These are phyloP conservation scores for Aspergillus calidoustus DNA, from an alignment of 2,329 filamentous ascomycete genomes.

Conservation along the genomic window DNA sequence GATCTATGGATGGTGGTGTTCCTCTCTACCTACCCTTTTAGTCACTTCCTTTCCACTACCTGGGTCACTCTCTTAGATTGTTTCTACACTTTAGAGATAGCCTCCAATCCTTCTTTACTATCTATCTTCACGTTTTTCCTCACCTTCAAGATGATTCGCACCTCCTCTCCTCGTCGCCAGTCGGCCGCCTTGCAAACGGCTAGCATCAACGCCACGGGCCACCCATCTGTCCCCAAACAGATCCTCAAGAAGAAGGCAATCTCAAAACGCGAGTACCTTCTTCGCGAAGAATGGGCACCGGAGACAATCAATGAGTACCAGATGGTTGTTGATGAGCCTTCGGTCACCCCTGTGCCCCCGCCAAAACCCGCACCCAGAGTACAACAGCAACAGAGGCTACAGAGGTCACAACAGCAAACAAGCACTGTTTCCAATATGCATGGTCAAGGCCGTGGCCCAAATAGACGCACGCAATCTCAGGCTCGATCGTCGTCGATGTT, in stretches of 20 bases:
- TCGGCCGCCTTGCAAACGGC: neutral
- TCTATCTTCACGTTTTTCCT: neutral
- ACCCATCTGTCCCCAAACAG: conserved; percentile 8
- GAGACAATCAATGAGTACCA: conserved; percentile 16
- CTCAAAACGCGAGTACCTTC: conserved; percentile 17
- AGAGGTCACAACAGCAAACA: neutral
- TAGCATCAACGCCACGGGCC: conserved; percentile 10
- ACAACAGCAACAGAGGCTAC: neutral
- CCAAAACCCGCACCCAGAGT: neutral
- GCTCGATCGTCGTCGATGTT: conserved; percentile 19
- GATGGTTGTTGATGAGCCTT: neutral
- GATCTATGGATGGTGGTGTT: neutral
- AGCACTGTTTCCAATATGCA: neutral
- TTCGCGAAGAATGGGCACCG: conserved; percentile 24
- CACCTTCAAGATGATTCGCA: neutral
- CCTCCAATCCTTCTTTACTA: neutral
- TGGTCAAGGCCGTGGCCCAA: neutral
- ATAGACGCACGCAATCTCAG: neutral
- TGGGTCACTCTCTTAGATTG: neutral
- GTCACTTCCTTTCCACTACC: neutral
- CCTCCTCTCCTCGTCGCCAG: neutral
- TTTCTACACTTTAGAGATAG: neutral
- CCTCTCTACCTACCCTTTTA: neutral
- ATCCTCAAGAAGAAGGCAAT: conserved; percentile 19
- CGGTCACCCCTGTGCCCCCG: neutral